Base-by-base conservation (phyloP, 1,139 yeast species). In the Entelexis sorbosivorans region DNA sequence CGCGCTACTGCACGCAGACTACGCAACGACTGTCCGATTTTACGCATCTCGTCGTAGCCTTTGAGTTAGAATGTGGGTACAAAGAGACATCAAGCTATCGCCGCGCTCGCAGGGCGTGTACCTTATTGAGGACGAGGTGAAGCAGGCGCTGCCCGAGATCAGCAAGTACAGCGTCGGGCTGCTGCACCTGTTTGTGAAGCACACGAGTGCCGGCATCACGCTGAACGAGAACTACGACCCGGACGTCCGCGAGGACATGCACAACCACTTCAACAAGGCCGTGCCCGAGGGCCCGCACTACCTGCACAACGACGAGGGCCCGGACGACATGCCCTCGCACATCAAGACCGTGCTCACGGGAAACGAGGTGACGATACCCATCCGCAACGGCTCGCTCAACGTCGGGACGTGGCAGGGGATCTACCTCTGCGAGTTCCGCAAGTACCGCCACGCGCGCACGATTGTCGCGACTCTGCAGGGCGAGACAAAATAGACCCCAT, bases 371-470 rank as follows among this genome's bases (percentile, higher is more conserved):
- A 71, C 76, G 14, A 77, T 84, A 46, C 94, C 94, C 1, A 82
- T 84, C 50, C 64, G 73, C 17, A 76, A 82, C 59, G 94, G 94
- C 0, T 65, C 71, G 45, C 67, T 84, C 54, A 82, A 81, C 1
- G 72, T 80, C 0, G 94, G 94, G 2, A 83, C 91, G 0, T 84
- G 94, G 94, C 94, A 84, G 63, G 94, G 93, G 0, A 74, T 84
- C 44, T 83, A 82, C 71, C 69, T 82, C 47, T 73, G 84, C 60
- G 94, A 84, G 64, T 84, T 84, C 66, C 72, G 94, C 60, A 72
- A 73, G 44, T 74, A 76, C 63, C 69, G 70, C 59, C 91, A 83
- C 61, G 66, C 81, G 13, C 73, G 94, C 60, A 74, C 74, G 53
- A 68, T 83, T 29, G 79, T 84, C 14, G 89, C 87, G 17, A 84